phyloP scores from a whole-genome alignment of 73 alveolate species.

The Effrenium voratum region DNA sequence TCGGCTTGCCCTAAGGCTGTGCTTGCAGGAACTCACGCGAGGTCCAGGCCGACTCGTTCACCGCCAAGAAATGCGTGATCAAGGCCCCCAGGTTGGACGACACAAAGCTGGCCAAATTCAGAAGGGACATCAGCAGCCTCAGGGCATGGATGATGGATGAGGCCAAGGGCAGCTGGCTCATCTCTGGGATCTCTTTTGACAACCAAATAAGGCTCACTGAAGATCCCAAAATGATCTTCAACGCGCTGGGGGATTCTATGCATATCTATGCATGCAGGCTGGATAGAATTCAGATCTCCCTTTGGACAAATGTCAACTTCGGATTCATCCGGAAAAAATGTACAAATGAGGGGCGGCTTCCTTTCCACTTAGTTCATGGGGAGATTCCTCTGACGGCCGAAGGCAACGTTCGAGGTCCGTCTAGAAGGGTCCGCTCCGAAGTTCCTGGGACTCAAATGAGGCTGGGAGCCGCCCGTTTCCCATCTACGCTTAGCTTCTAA shows the following conservation, averaged over 20 bases:
- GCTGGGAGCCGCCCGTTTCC: too few relatives aligned
- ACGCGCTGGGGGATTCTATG: not conserved
- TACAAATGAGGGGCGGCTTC: too few relatives aligned
- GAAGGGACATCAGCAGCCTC: constrained; percentile 64
- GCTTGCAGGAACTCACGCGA: not conserved
- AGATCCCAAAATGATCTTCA: not conserved
- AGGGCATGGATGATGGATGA: not conserved
- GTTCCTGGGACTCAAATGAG: too few relatives aligned
- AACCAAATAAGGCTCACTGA: not conserved
- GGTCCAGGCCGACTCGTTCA: constrained; percentile 21
- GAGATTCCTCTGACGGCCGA: too few relatives aligned
- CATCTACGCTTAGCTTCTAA: too few relatives aligned
- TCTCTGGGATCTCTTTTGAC: not conserved
- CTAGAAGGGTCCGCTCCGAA: too few relatives aligned
- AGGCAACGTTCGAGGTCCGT: too few relatives aligned
- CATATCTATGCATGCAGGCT: not conserved
- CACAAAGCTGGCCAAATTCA: constrained; percentile 47
- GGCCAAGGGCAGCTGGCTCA: not conserved
- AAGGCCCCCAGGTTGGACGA: constrained; percentile 59
- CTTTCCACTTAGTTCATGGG: too few relatives aligned
- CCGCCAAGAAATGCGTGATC: constrained; percentile 43
- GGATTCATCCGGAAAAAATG: too few relatives aligned
- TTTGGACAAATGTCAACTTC: too few relatives aligned
- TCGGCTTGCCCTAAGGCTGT: not conserved
- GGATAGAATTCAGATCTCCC: not conserved